Percentiles rank a stretch among this genome's conserved stretches.
Conservation (phyloP, 2,329 filamentous ascomycete genomes). For the Paracoccidioides brasiliensis region DNA sequence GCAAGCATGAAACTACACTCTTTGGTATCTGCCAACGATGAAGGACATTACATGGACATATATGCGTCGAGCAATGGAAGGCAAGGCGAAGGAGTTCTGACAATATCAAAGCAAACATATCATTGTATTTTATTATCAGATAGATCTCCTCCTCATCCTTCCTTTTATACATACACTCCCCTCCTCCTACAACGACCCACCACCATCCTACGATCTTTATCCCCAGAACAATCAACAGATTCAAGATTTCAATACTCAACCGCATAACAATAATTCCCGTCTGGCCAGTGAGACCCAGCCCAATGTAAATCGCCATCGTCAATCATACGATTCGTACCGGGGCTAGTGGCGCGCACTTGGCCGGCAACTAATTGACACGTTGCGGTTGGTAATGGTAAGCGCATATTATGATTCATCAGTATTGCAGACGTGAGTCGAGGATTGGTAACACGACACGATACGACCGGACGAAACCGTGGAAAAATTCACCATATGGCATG, state of each 20-base stretch:
- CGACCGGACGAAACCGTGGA: no score
- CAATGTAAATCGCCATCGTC: background rate
- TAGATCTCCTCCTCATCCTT: no score
- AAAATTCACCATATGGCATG: no score
- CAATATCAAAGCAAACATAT: no score
- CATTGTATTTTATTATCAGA: no score
- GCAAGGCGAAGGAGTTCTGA: no score
- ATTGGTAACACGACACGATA: no score
- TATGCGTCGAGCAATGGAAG: background rate
- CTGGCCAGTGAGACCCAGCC: background rate
- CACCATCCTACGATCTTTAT: no score
- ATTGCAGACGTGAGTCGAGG: no score
- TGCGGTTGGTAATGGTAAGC: background rate
- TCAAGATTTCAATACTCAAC: background rate
- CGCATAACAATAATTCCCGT: background rate
- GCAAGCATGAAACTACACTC: constrained; percentile 2
- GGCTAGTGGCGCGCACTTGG: no score
- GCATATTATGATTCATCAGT: background rate
- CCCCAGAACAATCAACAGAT: background rate
- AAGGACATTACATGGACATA: background rate
- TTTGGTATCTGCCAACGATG: background rate
- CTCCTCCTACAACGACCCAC: no score
- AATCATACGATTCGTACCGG: background rate
- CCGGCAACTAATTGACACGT: background rate
- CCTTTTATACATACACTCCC: no score